A percentile compares a stretch with the other conserved stretches of the same genome.
Evolutionary conservation across 805 yeast genomes (phyloP).

Genomic region (Hanseniaspora mollemarum): DNA sequence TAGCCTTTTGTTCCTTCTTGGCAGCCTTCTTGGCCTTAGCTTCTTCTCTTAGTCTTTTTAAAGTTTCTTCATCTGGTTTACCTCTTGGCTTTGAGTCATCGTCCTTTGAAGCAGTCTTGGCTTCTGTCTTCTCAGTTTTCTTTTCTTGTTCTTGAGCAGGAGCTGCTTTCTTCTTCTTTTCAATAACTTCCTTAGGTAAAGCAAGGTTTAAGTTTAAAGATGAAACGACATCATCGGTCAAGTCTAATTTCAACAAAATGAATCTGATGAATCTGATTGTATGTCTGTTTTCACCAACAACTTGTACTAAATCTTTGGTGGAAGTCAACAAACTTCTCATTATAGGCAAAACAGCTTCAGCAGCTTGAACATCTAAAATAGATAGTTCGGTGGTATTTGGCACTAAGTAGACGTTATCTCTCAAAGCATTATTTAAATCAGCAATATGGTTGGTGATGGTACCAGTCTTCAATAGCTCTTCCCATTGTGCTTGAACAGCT

Average conservation of each 20-base stretch:
- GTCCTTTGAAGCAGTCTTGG: constrained; percentile 22
- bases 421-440: constrained; percentile 60
- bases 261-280: constrained; percentile 86
- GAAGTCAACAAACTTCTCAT: constrained; percentile 46
- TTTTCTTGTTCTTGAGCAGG: constrained; percentile 18
- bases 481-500: constrained; percentile 72
- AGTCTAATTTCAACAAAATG: constrained; percentile 56
- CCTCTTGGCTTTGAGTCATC: constrained; percentile 35
- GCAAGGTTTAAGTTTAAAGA: constrained; percentile 47
- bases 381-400: constrained; percentile 36
- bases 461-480: constrained; percentile 46
- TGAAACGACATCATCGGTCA: constrained; percentile 45
- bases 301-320: constrained; percentile 34
- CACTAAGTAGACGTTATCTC: constrained; percentile 56
- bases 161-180: constrained; percentile 44
- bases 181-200: constrained; percentile 65
- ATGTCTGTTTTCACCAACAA: constrained; percentile 62
- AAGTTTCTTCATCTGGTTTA: constrained; percentile 40
- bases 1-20: constrained; percentile 46
- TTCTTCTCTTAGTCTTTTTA: constrained; percentile 39
- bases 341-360: constrained; percentile 52
- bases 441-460: constrained; percentile 44
- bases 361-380: constrained; percentile 58
- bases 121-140: constrained; percentile 21
- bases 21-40: constrained; percentile 51